phyloP scores from a whole-genome alignment of 73 alveolate genomes.

The Stentor coeruleus region DNA sequence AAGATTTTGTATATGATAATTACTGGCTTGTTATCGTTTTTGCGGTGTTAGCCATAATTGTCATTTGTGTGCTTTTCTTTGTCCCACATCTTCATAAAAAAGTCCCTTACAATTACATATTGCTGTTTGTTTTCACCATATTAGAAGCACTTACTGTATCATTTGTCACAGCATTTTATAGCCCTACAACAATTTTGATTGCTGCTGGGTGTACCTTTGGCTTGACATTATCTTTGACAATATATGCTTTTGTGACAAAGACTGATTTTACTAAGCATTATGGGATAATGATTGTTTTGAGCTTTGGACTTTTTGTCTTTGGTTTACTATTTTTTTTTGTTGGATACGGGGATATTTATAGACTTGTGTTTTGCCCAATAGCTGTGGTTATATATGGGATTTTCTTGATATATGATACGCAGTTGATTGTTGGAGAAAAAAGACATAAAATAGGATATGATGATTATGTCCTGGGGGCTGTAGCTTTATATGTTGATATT shows the following conservation, averaged over 20 bases:
- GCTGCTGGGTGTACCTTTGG: constrained; percentile 50
- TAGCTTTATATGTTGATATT: constrained; percentile 48
- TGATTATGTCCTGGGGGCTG: constrained; percentile 56
- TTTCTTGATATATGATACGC: constrained; percentile 46
- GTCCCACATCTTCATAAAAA: not conserved
- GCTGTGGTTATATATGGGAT: constrained; percentile 38
- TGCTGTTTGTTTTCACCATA: constrained; percentile 2
- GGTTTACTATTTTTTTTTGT: constrained; percentile 33
- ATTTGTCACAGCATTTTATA: constrained; percentile 18
- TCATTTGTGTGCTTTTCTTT: not conserved
- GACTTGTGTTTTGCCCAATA: constrained; percentile 31
- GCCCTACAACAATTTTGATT: constrained; percentile 36
- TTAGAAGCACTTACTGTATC: constrained; percentile 5
- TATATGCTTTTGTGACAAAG: constrained; percentile 45
- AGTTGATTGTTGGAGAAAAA: constrained; percentile 42
- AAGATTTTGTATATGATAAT: constrained; percentile 3
- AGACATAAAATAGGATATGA: constrained; percentile 36
- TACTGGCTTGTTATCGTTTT: not conserved
- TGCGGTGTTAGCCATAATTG: not conserved
- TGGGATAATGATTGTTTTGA: constrained; percentile 35
- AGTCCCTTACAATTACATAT: constrained; percentile 17
- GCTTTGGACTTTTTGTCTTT: constrained; percentile 30
- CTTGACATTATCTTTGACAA: constrained; percentile 43
- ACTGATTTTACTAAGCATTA: constrained; percentile 40
- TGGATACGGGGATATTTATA: constrained; percentile 25